Conservation (phyloP, 148 eudicot genomes). For the Vaccinium corymbosum region DNA sequence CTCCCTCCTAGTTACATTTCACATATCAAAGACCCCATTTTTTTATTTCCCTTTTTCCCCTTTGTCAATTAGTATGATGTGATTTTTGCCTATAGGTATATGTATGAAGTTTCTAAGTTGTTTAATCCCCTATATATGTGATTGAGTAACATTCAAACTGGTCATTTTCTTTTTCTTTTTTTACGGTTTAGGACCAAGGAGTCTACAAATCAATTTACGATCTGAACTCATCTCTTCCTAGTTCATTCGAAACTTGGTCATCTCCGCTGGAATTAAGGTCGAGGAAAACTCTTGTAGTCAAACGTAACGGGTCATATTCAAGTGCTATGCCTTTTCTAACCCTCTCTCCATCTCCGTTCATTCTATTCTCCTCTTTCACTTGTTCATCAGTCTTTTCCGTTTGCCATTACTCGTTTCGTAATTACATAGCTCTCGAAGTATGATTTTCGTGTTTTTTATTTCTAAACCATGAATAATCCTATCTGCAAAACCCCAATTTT, state of each 20-base stretch:
- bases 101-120: neutral
- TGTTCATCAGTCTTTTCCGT: neutral
- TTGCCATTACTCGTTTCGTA: neutral
- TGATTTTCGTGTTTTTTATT: neutral
- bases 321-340: neutral
- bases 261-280: neutral
- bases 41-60: neutral
- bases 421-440: neutral
- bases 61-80: neutral
- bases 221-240: too few relatives aligned
- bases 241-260: neutral
- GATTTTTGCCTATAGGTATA: neutral
- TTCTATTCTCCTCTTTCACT: neutral
- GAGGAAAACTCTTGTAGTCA: neutral
- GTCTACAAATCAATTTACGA: too few relatives aligned
- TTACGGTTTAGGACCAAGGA: neutral
- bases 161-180: neutral
- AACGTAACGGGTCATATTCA: neutral
- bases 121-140: too few relatives aligned
- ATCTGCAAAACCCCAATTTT: neutral
- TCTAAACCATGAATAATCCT: neutral
- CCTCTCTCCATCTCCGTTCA: neutral
- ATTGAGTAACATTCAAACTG: neutral
- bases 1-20: too few relatives aligned
- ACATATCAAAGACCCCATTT: too few relatives aligned